phyloP scores from a whole-genome alignment of 495 filamentous ascomycete species.

The Parachaetomium inaequale region DNA sequence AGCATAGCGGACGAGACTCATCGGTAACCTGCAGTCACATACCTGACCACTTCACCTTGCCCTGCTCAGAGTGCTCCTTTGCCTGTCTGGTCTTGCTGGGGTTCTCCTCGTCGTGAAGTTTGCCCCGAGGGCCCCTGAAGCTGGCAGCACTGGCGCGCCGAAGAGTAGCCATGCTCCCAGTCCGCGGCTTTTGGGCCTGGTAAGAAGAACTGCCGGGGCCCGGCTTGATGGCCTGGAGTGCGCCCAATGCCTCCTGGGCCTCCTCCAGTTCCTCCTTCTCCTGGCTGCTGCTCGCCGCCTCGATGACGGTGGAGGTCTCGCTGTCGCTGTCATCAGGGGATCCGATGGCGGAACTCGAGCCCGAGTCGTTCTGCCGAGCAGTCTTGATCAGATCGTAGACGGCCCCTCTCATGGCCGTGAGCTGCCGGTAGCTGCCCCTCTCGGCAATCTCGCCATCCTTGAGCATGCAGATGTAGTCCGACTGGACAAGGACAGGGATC shows the following conservation, averaged over 20 bases:
- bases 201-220: slow-evolving; percentile 38
- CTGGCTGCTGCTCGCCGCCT: slow-evolving; percentile 38
- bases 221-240: slow-evolving; percentile 67
- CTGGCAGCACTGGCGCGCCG: slow-evolving; percentile 88
- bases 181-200: slow-evolving; percentile 49
- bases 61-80: slow-evolving; percentile 85
- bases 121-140: slow-evolving; percentile 80
- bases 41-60: slow-evolving; percentile 91
- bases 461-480: slow-evolving; percentile 77
- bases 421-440: slow-evolving; percentile 80
- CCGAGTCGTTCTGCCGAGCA: slow-evolving; percentile 53
- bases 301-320: slow-evolving; percentile 61
- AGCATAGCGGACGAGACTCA: slow-evolving; percentile 17
- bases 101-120: slow-evolving; percentile 78
- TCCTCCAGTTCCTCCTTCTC: slow-evolving; percentile 65
- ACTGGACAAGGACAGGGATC: slow-evolving; percentile 82
- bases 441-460: slow-evolving; percentile 82
- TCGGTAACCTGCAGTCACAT: slow-evolving; percentile 16
- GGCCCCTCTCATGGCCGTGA: slow-evolving; percentile 90
- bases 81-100: slow-evolving; percentile 72
- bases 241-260: slow-evolving; percentile 62
- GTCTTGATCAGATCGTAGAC: slow-evolving; percentile 83
- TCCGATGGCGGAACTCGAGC: slow-evolving; percentile 24
- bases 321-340: slow-evolving; percentile 49
- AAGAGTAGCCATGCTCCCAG: slow-evolving; percentile 69